phyloP scores from a whole-genome alignment of 768 basidiomycete genomes.

The Lanmaoa pseudosensibilis region DNA sequence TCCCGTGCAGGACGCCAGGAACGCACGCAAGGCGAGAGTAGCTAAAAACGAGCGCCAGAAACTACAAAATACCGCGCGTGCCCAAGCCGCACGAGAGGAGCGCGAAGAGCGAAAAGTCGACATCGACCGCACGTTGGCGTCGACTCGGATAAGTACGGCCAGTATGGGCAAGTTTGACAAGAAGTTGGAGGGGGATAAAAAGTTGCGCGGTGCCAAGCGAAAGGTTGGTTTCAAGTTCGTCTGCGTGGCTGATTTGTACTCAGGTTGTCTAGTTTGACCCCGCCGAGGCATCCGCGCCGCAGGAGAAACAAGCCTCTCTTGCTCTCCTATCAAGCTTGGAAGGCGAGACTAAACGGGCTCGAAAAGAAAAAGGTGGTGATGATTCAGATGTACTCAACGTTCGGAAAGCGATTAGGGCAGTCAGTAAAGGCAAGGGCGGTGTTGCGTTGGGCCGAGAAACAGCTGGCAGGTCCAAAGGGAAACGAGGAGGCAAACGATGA shows the following conservation, averaged over 20 bases:
- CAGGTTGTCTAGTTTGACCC: conserved; percentile 72
- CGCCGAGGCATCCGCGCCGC: conserved; percentile 58
- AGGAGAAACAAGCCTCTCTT: conserved; percentile 74
- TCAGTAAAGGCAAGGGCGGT: conserved; percentile 68
- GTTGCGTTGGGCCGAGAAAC: conserved; percentile 52
- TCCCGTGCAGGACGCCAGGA: conserved; percentile 70
- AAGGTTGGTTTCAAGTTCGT: conserved; percentile 56
- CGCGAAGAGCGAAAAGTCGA: conserved; percentile 62
- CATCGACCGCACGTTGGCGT: conserved; percentile 73
- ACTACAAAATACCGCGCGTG: conserved; percentile 67
- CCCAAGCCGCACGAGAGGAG: conserved; percentile 38
- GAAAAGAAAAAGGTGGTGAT: conserved; percentile 44
- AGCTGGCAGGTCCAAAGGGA: conserved; percentile 25
- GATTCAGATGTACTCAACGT: conserved; percentile 78
- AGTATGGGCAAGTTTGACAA: conserved; percentile 96
- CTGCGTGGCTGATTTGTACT: not conserved
- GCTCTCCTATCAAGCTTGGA: conserved; percentile 78
- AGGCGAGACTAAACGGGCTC: conserved; percentile 56
- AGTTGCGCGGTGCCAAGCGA: conserved; percentile 82
- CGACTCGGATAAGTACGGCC: conserved; percentile 82
- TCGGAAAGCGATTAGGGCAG: conserved; percentile 82
- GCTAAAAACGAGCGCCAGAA: conserved; percentile 85
- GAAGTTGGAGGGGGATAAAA: conserved; percentile 88
- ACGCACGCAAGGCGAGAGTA: conserved; percentile 77
- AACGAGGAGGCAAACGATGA: conserved; percentile 33